Percentiles rank a stretch among this genome's conserved stretches.
Conservation (phyloP, 768 basidiomycete genomes). For the Suillus fuscotomentosus region DNA sequence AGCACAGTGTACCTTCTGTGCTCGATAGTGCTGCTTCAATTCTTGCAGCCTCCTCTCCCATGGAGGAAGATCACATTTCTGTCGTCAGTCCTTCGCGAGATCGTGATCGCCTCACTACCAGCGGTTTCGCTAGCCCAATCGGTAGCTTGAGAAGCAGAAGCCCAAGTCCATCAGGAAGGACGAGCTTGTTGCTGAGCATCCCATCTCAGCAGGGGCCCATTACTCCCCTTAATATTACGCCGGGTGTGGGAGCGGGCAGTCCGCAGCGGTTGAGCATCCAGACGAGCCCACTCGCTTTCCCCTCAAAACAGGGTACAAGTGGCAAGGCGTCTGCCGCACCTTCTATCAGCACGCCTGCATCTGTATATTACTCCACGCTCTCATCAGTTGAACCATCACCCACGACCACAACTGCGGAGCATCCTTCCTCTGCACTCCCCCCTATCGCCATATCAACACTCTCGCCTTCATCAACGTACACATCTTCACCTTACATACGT, state of each 20-base stretch:
- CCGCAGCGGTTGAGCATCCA: conserved; percentile 22
- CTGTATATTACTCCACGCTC: conserved; percentile 44
- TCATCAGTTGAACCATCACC: conserved; percentile 39
- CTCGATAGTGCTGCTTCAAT: conserved; percentile 81
- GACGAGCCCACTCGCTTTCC: conserved; percentile 17
- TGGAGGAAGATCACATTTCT: conserved; percentile 56
- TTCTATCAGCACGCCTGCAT: conserved; percentile 46
- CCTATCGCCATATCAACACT: conserved; percentile 13
- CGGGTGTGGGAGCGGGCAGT: conserved; percentile 28
- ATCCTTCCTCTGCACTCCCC: conserved; percentile 23
- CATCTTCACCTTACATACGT: conserved; percentile 24
- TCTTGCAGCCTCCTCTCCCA: conserved; percentile 45
- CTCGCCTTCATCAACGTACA: conserved; percentile 25
- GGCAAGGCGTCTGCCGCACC: conserved; percentile 20
- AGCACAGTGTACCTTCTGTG: conserved; percentile 81
- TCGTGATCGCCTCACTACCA: conserved; percentile 28
- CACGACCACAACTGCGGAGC: conserved; percentile 34
- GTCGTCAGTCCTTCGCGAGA: conserved; percentile 56
- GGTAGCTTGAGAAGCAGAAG: conserved; percentile 61
- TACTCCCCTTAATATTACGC: conserved; percentile 19
- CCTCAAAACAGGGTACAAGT: conserved; percentile 4
- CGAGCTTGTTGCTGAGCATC: conserved; percentile 49
- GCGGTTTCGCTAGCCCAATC: conserved; percentile 67
- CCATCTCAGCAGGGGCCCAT: conserved; percentile 30
- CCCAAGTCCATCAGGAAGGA: conserved; percentile 55